A percentile compares a stretch with the other conserved stretches of the same genome.
phyloP scores from a whole-genome alignment of 1,284 basidiomycete genomes.

The Boletus semigastroideus region DNA sequence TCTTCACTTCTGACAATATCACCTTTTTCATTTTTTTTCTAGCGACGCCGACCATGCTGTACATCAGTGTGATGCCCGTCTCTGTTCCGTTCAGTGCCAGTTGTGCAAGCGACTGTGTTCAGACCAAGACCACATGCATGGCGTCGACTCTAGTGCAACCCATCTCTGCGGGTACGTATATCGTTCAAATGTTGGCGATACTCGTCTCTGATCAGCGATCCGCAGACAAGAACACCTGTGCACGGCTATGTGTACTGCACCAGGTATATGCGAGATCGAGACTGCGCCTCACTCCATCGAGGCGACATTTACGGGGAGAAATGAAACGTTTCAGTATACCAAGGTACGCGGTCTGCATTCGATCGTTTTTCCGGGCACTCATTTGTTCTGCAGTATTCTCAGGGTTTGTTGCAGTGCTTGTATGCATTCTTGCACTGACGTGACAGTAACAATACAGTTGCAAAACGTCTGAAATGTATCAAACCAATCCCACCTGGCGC shows the following conservation, averaged over 20 bases:
- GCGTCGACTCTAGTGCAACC: slow-evolving; percentile 36
- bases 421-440: background rate
- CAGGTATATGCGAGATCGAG: slow-evolving; percentile 57
- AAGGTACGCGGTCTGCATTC: slow-evolving; percentile 34
- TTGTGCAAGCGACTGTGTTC: slow-evolving; percentile 55
- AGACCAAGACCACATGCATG: slow-evolving; percentile 52
- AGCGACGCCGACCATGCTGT: slow-evolving; percentile 44
- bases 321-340: slow-evolving; percentile 50
- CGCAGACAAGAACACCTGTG: slow-evolving; percentile 54
- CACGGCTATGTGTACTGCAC: slow-evolving; percentile 38
- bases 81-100: slow-evolving; percentile 53
- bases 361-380: background rate
- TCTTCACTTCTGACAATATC: too few relatives aligned
- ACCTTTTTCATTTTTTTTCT: background rate
- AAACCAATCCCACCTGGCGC: slow-evolving; percentile 45
- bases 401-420: slow-evolving; percentile 18
- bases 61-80: slow-evolving; percentile 52
- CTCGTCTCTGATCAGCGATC: background rate
- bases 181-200: background rate
- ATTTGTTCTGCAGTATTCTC: slow-evolving; percentile 21
- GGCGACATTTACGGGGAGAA: slow-evolving; percentile 50
- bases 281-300: slow-evolving; percentile 56
- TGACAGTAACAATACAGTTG: slow-evolving; percentile 33
- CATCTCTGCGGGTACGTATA: slow-evolving; percentile 59
- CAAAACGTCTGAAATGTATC: slow-evolving; percentile 49